Conservation (phyloP, 176 grass and related monocot species). For the Eragrostis nindensis region DNA sequence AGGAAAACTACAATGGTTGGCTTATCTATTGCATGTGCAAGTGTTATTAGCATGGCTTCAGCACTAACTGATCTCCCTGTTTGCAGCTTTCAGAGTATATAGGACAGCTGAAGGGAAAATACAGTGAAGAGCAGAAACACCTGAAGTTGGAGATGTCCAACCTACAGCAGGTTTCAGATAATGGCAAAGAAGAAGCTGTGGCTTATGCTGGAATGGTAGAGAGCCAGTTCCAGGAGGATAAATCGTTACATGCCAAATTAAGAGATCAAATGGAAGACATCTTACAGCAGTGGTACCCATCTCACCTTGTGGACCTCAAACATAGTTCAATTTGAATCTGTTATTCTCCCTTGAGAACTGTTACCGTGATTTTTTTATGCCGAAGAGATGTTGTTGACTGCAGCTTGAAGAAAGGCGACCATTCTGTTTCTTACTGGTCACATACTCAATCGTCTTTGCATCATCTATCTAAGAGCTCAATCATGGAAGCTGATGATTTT, state of each 20-base stretch:
- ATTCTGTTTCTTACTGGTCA: slow-evolving; percentile 64
- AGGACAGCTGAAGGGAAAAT: slow-evolving; percentile 53
- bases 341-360: slow-evolving; percentile 28
- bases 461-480: slow-evolving; percentile 48
- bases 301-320: slow-evolving; percentile 32
- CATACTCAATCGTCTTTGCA: slow-evolving; percentile 57
- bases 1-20: slow-evolving; percentile 72
- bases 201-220: slow-evolving; percentile 51
- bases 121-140: slow-evolving; percentile 50
- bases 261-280: slow-evolving; percentile 48
- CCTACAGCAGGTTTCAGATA: slow-evolving; percentile 57
- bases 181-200: slow-evolving; percentile 43
- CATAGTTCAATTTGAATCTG: slow-evolving; percentile 36
- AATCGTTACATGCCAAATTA: slow-evolving; percentile 37
- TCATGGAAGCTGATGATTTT: slow-evolving; percentile 51
- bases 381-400: slow-evolving; percentile 38
- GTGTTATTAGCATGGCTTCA: neutral
- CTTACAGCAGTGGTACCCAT: slow-evolving; percentile 61
- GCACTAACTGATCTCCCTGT: slow-evolving; percentile 14
- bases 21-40: slow-evolving; percentile 29
- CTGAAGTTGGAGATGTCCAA: slow-evolving; percentile 50
- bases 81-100: slow-evolving; percentile 68
- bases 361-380: slow-evolving; percentile 30
- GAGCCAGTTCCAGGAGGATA: slow-evolving; percentile 48
- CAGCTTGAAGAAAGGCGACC: slow-evolving; percentile 57